Evolutionary conservation across 768 basidiomycete species (phyloP).

Genomic region (Tricholoma bakamatsutake): DNA sequence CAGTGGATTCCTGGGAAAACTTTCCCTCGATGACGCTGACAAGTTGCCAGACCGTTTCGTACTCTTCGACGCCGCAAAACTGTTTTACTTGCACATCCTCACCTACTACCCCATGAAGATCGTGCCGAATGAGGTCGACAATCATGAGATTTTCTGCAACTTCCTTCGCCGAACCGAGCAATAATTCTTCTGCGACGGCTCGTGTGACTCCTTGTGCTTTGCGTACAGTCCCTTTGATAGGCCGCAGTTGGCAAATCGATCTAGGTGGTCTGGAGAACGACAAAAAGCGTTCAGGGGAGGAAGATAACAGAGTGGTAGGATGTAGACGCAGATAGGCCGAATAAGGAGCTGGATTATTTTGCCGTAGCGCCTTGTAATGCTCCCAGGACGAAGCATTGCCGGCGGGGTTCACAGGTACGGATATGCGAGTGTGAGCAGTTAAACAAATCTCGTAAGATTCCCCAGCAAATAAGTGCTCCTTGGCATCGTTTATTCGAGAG

Average conservation of each 20-base stretch:
- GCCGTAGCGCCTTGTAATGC: slow-evolving; percentile 65
- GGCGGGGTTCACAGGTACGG: slow-evolving; percentile 31
- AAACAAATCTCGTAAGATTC: slow-evolving; percentile 94
- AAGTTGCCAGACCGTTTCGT: slow-evolving; percentile 91
- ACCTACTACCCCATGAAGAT: slow-evolving; percentile 79
- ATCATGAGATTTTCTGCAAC: slow-evolving; percentile 98
- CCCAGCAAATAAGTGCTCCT: slow-evolving; percentile 72
- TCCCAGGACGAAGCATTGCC: slow-evolving; percentile 56
- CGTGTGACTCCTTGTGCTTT: slow-evolving; percentile 62
- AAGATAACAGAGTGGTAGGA: slow-evolving; percentile 73
- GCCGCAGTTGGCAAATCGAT: slow-evolving; percentile 74
- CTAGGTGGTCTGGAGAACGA: slow-evolving; percentile 66
- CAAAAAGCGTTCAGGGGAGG: slow-evolving; percentile 90
- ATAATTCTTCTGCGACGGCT: slow-evolving; percentile 55
- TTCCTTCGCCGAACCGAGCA: slow-evolving; percentile 74
- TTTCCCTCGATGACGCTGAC: slow-evolving; percentile 89
- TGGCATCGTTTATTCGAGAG: slow-evolving; percentile 59
- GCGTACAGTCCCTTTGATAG: slow-evolving; percentile 89
- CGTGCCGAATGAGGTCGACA: slow-evolving; percentile 92
- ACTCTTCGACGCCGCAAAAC: slow-evolving; percentile 86
- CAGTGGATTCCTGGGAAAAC: slow-evolving; percentile 26
- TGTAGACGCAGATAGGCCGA: slow-evolving; percentile 75
- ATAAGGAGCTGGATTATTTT: slow-evolving; percentile 83
- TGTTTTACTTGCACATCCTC: slow-evolving; percentile 78
- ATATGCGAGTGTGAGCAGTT: slow-evolving; percentile 65